phyloP scores from a whole-genome alignment of 176 grass and related monocot species.

The Chrysopogon serrulatus region DNA sequence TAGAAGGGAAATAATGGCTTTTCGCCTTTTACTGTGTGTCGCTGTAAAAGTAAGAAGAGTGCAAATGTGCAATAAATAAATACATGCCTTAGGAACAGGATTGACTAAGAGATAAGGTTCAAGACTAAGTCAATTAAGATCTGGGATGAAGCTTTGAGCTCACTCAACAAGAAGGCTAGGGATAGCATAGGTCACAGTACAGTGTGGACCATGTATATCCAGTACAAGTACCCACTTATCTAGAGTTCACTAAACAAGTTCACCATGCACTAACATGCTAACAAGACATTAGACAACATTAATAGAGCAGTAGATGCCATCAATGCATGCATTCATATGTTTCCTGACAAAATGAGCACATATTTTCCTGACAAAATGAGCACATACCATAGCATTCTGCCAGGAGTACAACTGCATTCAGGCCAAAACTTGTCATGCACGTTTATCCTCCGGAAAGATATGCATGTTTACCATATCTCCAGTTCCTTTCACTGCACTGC shows the following conservation, averaged over 20 bases:
- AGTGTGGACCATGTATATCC: background rate
- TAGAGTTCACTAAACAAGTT: conserved; percentile 22
- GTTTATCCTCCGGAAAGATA: conserved; percentile 91
- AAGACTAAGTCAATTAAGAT: background rate
- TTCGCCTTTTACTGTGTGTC: background rate
- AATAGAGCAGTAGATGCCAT: background rate
- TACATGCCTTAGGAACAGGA: background rate
- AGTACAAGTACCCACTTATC: background rate
- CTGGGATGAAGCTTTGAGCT: background rate
- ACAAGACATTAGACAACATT: background rate
- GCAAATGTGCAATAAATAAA: background rate
- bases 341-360: background rate
- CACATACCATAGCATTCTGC: conserved; percentile 57
- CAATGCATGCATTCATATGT: background rate
- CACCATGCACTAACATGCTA: background rate
- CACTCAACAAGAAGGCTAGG: background rate
- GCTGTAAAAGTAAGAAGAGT: background rate
- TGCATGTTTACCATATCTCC: conserved; percentile 87
- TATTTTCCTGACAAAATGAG: background rate
- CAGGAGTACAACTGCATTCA: conserved; percentile 28
- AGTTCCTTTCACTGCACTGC: conserved; percentile 71
- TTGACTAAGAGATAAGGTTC: background rate
- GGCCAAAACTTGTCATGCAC: conserved; percentile 49
- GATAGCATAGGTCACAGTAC: background rate
- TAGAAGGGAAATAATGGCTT: conserved; percentile 8